These are phyloP conservation scores for Collybia sp. DNA, from an alignment of 768 basidiomycete species.

Conservation along the genomic window DNA sequence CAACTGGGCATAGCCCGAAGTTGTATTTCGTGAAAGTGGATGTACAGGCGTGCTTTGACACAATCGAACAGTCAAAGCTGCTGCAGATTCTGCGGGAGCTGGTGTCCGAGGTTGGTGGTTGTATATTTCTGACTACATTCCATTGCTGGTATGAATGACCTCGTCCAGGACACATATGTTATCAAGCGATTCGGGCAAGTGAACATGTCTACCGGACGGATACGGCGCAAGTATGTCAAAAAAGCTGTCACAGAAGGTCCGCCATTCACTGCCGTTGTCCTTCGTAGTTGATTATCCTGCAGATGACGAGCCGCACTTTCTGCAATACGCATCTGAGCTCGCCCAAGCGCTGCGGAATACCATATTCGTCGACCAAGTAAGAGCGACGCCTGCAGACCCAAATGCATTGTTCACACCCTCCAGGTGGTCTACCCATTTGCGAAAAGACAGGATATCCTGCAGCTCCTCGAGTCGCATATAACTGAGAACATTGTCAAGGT, in stretches of 20 bases:
- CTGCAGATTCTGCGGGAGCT: slow-evolving; percentile 70
- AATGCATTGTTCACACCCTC: neutral
- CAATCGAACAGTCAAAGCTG: slow-evolving; percentile 85
- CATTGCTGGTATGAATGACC: neutral
- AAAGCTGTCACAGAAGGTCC: slow-evolving; percentile 68
- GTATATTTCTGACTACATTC: neutral
- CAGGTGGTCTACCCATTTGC: slow-evolving; percentile 47
- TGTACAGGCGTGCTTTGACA: slow-evolving; percentile 95
- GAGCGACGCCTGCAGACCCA: slow-evolving; percentile 2
- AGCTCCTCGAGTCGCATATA: slow-evolving; percentile 85
- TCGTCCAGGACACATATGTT: slow-evolving; percentile 61
- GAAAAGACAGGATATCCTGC: slow-evolving; percentile 56
- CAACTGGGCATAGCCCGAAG: slow-evolving; percentile 54
- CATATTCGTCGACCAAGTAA: slow-evolving; percentile 83
- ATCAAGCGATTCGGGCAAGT: slow-evolving; percentile 70
- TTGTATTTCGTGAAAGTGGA: slow-evolving; percentile 97
- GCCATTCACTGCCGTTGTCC: neutral
- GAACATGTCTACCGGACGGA: slow-evolving; percentile 46
- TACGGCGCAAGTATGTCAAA: slow-evolving; percentile 51
- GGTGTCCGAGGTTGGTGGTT: slow-evolving; percentile 57
- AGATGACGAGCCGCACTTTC: slow-evolving; percentile 80
- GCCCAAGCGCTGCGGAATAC: slow-evolving; percentile 65
- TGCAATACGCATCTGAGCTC: slow-evolving; percentile 62
- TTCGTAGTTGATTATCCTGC: neutral
- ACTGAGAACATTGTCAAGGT: slow-evolving; percentile 91